A percentile compares a stretch with the other conserved stretches of the same genome.
Evolutionary conservation across 2,329 filamentous ascomycete genomes (phyloP).

Genomic region (Thielaviopsis populi): DNA sequence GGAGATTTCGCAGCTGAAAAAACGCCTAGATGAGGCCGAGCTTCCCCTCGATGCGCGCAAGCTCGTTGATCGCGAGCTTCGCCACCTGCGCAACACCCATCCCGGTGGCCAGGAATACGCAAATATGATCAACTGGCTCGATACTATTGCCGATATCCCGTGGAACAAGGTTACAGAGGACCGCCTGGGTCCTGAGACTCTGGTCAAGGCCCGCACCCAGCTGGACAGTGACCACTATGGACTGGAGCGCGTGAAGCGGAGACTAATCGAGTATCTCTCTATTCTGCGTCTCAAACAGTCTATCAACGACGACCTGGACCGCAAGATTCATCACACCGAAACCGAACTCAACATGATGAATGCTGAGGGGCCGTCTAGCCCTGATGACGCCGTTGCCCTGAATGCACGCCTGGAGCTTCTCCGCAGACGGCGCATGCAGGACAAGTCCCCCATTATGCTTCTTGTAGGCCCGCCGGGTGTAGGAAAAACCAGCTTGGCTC

Average conservation of each 20-base stretch:
- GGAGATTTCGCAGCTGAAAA: slow-evolving; percentile 82
- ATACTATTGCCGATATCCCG: slow-evolving; percentile 85
- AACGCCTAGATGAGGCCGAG: slow-evolving; percentile 67
- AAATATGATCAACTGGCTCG: slow-evolving; percentile 82
- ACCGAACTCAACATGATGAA: slow-evolving; percentile 30
- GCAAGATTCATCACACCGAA: slow-evolving; percentile 55
- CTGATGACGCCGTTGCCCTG: slow-evolving; percentile 25
- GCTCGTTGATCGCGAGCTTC: slow-evolving; percentile 79
- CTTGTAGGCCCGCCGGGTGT: slow-evolving; percentile 87
- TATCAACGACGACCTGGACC: slow-evolving; percentile 68
- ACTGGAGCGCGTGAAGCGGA: slow-evolving; percentile 92
- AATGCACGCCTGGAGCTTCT: slow-evolving; percentile 56
- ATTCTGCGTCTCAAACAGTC: slow-evolving; percentile 92
- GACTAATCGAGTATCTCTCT: slow-evolving; percentile 84
- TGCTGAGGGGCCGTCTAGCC: slow-evolving; percentile 28
- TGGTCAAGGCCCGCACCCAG: slow-evolving; percentile 69
- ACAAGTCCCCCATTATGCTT: slow-evolving; percentile 91
- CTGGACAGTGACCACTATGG: slow-evolving; percentile 95
- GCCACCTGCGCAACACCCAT: slow-evolving; percentile 84
- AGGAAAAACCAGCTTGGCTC: slow-evolving; percentile 89
- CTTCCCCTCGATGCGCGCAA: slow-evolving; percentile 75
- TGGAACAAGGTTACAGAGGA: slow-evolving; percentile 80
- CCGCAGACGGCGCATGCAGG: slow-evolving; percentile 68
- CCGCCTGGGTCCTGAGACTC: slow-evolving; percentile 64
- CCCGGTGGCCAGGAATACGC: slow-evolving; percentile 93